A percentile compares a stretch with the other conserved stretches of the same genome.
Conservation (phyloP, 768 basidiomycete species). For the Gymnopilus dilepis region DNA sequence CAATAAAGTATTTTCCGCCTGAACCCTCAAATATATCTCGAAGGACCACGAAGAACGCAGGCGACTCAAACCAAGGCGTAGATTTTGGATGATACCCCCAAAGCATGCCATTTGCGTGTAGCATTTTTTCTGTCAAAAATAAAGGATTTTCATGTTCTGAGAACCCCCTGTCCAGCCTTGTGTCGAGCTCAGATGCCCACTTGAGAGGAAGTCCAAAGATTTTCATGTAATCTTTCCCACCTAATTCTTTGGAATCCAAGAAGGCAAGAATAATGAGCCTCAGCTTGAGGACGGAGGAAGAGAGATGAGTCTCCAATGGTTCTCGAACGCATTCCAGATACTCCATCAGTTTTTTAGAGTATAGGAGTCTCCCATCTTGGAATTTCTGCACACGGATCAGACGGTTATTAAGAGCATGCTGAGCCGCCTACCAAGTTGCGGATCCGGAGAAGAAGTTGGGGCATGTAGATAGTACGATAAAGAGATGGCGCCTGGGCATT, state of each 20-base stretch:
- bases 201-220: too few relatives aligned
- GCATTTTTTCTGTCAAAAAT: too few relatives aligned
- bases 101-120: too few relatives aligned
- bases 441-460: background rate
- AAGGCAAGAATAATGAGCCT: background rate
- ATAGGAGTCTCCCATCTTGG: background rate
- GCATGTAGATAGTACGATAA: too few relatives aligned
- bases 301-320: background rate
- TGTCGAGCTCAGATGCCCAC: too few relatives aligned
- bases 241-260: background rate
- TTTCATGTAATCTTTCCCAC: too few relatives aligned
- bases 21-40: background rate
- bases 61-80: background rate
- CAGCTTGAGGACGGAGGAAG: background rate
- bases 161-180: too few relatives aligned
- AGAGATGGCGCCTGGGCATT: too few relatives aligned
- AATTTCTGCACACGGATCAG: background rate
- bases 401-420: background rate
- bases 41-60: background rate
- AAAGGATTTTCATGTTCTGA: too few relatives aligned
- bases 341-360: background rate
- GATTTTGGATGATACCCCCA: background rate
- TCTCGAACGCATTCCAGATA: background rate
- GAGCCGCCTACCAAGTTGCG: background rate
- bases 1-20: background rate